Evolutionary conservation across 495 filamentous ascomycete genomes (phyloP), one percentile per base, ranked within the genome.

Genomic region (Neurospora sp.): DNA sequence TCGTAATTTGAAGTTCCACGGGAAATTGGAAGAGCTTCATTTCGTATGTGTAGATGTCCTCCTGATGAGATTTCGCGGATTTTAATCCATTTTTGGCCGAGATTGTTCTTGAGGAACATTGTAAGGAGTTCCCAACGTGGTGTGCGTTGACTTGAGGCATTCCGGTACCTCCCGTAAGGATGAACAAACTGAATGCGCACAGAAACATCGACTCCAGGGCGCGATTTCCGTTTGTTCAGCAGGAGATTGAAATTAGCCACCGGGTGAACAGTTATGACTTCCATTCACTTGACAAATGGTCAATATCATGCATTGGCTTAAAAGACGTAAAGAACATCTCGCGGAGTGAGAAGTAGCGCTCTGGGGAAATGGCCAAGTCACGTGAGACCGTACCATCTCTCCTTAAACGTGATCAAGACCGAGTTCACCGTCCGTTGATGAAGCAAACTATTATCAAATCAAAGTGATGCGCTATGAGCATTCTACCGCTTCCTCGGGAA

Each of bases 361-460:
- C n/a, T n/a, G n/a, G 27, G 27, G 27, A 31, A 31, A 31, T 31
- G 27, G 27, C 27, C 27, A 31, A 31, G 27, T 31, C 27, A 31
- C 27, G 27, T 31, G n/a, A n/a, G n/a, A n/a, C n/a, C n/a, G n/a
- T 14, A 70, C 39, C 69, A 74, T 41, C 75, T 76, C 40, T 38
- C 39, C 66, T 20, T 73, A 37, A 39, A 31, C 37, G 5, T 73
- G 35, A 16, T 40, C n/a, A 71, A 66, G 4, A 60, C 23, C 20
- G 27, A 66, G 16, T 31, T 75, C 44, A 73, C 73, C 16, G 39
- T 75, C 2, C 69, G 27, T 1, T 4, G 27, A 62, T 4, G 54
- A 66, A 35, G 27, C 12, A 35, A 35, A 4, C 14, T 0, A 14
- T 66, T 18, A 31, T 20, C 71, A 39, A 20, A 70, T 73, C 41